Percentiles rank a stretch among this genome's conserved stretches.
phyloP scores from a whole-genome alignment of 2,329 filamentous ascomycete genomes.

The Aspergillus neoniger region DNA sequence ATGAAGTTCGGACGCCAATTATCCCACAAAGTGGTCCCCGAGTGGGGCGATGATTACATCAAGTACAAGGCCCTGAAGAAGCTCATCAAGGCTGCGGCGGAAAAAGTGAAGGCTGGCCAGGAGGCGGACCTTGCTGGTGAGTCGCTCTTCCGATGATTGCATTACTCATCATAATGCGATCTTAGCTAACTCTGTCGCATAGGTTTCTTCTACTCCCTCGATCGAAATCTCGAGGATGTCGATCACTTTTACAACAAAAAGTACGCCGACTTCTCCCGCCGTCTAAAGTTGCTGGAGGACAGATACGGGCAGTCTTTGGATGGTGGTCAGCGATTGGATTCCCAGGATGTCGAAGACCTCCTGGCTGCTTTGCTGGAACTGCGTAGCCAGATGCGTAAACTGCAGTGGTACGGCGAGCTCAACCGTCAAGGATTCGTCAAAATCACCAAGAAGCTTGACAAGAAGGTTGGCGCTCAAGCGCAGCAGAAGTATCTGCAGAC shows the following conservation, averaged over 20 bases:
- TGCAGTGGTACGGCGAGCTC: slow-evolving; percentile 97
- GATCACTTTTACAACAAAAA: slow-evolving; percentile 98
- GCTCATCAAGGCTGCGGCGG: slow-evolving; percentile 78
- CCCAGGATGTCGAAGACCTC: slow-evolving; percentile 87
- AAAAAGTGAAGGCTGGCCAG: slow-evolving; percentile 67
- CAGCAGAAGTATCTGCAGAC: slow-evolving; percentile 86
- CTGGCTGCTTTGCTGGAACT: slow-evolving; percentile 88
- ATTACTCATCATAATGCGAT: slow-evolving; percentile 12
- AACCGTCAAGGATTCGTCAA: slow-evolving; percentile 95
- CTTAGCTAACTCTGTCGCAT: slow-evolving; percentile 33
- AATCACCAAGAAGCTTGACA: slow-evolving; percentile 98
- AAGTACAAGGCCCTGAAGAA: slow-evolving; percentile 72
- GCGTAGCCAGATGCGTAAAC: slow-evolving; percentile 80
- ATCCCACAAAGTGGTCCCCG: slow-evolving; percentile 52
- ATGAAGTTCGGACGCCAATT: slow-evolving; percentile 57
- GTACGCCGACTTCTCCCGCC: slow-evolving; percentile 77
- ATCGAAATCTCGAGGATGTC: slow-evolving; percentile 96
- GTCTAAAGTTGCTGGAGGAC: slow-evolving; percentile 82
- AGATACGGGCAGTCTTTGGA: slow-evolving; percentile 78
- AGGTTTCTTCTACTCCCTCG: slow-evolving; percentile 97
- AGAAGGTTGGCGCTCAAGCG: slow-evolving; percentile 77
- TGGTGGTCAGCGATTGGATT: slow-evolving; percentile 71
- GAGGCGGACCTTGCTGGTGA: slow-evolving; percentile 88
- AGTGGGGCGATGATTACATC: slow-evolving; percentile 54
- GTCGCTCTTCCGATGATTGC: slow-evolving; percentile 37